Evolutionary conservation across 2,329 filamentous ascomycete species (phyloP).

Genomic region (Cercospora nicotianae): DNA sequence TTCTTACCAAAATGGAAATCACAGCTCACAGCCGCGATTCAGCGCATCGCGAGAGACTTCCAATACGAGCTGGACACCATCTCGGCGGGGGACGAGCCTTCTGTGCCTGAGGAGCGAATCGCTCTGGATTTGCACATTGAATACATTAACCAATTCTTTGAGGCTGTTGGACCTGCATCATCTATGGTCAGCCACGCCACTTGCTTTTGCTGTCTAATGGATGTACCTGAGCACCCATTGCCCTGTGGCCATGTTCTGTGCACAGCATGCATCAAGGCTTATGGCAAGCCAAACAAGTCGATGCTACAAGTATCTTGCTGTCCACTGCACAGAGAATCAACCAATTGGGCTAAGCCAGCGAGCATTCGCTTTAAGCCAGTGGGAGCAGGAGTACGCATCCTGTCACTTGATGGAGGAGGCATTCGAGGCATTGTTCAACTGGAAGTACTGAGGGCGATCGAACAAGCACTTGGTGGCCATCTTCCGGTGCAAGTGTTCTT

Average conservation of each 20-base stretch:
- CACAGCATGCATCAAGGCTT: constrained; percentile 42
- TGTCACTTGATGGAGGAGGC: constrained; percentile 44
- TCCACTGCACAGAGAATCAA: constrained; percentile 38
- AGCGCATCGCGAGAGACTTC: constrained; percentile 35
- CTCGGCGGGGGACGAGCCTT: constrained; percentile 31
- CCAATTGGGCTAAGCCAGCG: constrained; percentile 40
- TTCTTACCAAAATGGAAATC: constrained; percentile 35
- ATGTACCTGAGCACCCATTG: constrained; percentile 46
- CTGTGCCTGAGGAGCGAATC: constrained; percentile 36
- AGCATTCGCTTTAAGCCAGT: constrained; percentile 34
- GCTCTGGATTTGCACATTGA: constrained; percentile 36
- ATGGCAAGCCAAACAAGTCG: constrained; percentile 37
- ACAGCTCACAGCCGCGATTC: constrained; percentile 35
- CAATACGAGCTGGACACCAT: constrained; percentile 36
- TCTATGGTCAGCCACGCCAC: constrained; percentile 40
- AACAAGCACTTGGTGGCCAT: constrained; percentile 42
- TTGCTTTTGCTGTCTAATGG: constrained; percentile 51
- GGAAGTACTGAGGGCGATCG: constrained; percentile 45
- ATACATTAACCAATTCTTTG: constrained; percentile 41
- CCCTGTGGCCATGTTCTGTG: constrained; percentile 52
- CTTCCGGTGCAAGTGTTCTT: constrained; percentile 50
- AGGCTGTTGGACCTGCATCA: constrained; percentile 42
- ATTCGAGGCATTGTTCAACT: constrained; percentile 50
- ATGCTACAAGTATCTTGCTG: constrained; percentile 35
- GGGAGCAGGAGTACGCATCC: constrained; percentile 34